A percentile compares a stretch with the other conserved stretches of the same genome.
phyloP scores from a whole-genome alignment of 495 filamentous ascomycete genomes.

The Tetracladium setigerum region DNA sequence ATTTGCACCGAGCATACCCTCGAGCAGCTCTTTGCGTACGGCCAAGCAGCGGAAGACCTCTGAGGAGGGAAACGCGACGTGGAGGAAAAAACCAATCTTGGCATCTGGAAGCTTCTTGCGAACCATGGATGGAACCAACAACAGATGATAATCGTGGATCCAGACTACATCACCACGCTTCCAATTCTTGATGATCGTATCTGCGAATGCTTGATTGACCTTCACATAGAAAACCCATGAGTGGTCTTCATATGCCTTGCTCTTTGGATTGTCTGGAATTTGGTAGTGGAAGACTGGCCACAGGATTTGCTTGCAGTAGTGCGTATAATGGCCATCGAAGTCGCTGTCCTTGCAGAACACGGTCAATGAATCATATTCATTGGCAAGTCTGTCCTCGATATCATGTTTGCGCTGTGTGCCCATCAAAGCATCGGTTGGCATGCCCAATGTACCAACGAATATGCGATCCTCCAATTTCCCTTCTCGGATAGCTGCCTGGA shows the following conservation, averaged over 20 bases:
- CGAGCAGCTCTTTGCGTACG: slow-evolving; percentile 72
- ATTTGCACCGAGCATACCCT: slow-evolving; percentile 87
- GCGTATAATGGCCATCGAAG: slow-evolving; percentile 85
- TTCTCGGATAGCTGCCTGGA: slow-evolving; percentile 62
- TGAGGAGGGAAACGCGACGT: slow-evolving; percentile 90
- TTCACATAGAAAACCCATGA: slow-evolving; percentile 92
- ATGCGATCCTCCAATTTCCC: slow-evolving; percentile 58
- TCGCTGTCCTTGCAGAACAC: slow-evolving; percentile 83
- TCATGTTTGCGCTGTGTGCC: slow-evolving; percentile 61
- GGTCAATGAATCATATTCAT: slow-evolving; percentile 69
- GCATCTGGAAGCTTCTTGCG: slow-evolving; percentile 80
- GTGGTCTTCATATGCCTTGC: slow-evolving; percentile 93
- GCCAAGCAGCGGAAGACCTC: slow-evolving; percentile 90
- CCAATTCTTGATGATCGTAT: slow-evolving; percentile 82
- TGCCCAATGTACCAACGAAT: slow-evolving; percentile 88
- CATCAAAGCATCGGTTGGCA: slow-evolving; percentile 76
- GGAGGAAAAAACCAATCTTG: slow-evolving; percentile 90
- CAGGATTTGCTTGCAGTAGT: slow-evolving; percentile 87
- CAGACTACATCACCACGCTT: slow-evolving; percentile 86
- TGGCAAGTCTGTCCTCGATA: slow-evolving; percentile 70
- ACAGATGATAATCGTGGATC: slow-evolving; percentile 90
- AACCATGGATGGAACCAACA: slow-evolving; percentile 88
- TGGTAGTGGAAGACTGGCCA: slow-evolving; percentile 95
- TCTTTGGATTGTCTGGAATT: slow-evolving; percentile 93
- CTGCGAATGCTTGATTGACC: slow-evolving; percentile 83